These are phyloP conservation scores for Zymoseptoria tritici DNA, from an alignment of 2,329 filamentous ascomycete species.

Conservation along the genomic window DNA sequence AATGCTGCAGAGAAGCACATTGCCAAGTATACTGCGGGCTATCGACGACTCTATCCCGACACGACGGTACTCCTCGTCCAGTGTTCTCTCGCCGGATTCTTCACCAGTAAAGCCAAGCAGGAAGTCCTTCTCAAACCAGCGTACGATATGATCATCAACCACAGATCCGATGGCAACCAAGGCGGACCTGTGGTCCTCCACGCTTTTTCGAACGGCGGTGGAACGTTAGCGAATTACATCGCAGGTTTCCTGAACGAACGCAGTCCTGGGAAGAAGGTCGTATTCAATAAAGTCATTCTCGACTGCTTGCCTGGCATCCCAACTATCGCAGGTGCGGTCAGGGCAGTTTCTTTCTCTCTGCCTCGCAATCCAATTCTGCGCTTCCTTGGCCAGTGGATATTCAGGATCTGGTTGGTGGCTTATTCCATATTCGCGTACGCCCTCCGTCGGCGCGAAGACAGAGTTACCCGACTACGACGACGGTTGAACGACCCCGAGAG, in stretches of 20 bases:
- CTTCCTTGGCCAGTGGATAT: slow-evolving; percentile 7
- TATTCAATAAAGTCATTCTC: slow-evolving; percentile 19
- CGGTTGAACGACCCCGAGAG: slow-evolving; percentile 8
- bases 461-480: slow-evolving; percentile 5
- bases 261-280: neutral
- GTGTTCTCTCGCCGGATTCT: slow-evolving; percentile 17
- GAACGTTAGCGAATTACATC: slow-evolving; percentile 16
- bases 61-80: slow-evolving; percentile 26
- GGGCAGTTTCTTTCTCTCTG: slow-evolving; percentile 14
- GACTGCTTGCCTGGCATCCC: slow-evolving; percentile 25
- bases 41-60: slow-evolving; percentile 20
- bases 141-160: slow-evolving; percentile 12
- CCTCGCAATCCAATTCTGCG: slow-evolving; percentile 9
- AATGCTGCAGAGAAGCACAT: slow-evolving; percentile 26
- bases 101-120: slow-evolving; percentile 9
- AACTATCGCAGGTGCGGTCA: slow-evolving; percentile 8
- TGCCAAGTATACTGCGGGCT: slow-evolving; percentile 27
- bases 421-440: neutral
- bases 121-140: slow-evolving; percentile 10
- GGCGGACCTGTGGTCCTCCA: slow-evolving; percentile 22
- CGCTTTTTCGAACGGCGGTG: slow-evolving; percentile 31
- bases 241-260: neutral
- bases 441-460: slow-evolving; percentile 5
- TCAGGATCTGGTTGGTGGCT: slow-evolving; percentile 1
- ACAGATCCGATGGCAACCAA: neutral